Evolutionary conservation across 192 early-diverging fungal genomes (phyloP).

Genomic region (Backusella psychrophila): DNA sequence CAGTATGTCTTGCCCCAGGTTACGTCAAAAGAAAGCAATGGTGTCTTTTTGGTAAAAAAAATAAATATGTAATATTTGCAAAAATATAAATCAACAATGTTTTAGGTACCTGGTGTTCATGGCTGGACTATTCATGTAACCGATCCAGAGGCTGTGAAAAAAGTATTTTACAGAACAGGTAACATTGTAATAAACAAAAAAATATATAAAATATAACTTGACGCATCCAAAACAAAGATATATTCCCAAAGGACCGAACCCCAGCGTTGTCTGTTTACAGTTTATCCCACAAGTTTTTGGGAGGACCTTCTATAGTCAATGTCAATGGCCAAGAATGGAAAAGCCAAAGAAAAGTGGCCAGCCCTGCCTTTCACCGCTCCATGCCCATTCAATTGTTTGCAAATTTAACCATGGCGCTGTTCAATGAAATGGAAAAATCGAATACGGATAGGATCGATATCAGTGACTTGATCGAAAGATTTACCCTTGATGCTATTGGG

Average conservation of each 20-base stretch:
- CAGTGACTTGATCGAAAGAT: not conserved
- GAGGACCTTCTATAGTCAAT: not conserved
- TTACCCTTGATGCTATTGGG: slow-evolving; percentile 27
- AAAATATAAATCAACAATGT: not conserved
- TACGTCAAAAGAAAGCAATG: not conserved
- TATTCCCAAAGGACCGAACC: slow-evolving; percentile 8
- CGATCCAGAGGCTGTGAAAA: slow-evolving; percentile 2
- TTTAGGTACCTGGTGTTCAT: not conserved
- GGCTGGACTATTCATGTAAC: not conserved
- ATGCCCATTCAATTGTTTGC: slow-evolving; percentile 25
- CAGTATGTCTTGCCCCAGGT: not conserved
- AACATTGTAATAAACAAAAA: not conserved
- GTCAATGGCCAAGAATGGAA: not conserved
- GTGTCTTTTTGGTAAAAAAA: not conserved
- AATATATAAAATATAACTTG: not conserved
- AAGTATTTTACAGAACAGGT: slow-evolving; percentile 11
- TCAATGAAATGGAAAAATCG: slow-evolving; percentile 1
- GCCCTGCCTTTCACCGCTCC: slow-evolving; percentile 29
- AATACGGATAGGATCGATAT: not conserved
- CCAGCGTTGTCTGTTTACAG: not conserved
- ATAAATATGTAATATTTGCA: not conserved
- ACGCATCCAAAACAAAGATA: not conserved
- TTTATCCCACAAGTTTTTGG: not conserved
- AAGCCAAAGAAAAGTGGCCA: slow-evolving; percentile 9
- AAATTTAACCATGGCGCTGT: not conserved